These are phyloP conservation scores for Trichocomaceae sp. DNA, from an alignment of 2,329 filamentous ascomycete genomes.

Conservation along the genomic window DNA sequence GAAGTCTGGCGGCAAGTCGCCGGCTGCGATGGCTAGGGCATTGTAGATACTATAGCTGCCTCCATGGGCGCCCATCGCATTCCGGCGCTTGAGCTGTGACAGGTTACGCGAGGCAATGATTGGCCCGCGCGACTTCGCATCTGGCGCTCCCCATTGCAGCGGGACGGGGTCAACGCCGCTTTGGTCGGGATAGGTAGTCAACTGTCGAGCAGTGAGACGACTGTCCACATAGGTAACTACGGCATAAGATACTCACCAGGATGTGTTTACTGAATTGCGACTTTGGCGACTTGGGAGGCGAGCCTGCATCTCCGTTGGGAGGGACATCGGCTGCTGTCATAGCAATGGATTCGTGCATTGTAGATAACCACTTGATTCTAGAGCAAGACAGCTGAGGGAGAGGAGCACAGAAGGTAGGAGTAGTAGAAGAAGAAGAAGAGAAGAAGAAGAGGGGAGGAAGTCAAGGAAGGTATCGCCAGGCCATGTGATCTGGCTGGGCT, in stretches of 20 bases:
- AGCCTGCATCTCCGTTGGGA: background rate
- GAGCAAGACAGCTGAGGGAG: background rate
- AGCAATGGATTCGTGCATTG: constrained; percentile 11
- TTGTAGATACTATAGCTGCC: constrained; percentile 96
- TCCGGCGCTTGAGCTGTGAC: constrained; percentile 28
- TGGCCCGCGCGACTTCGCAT: constrained; percentile 70
- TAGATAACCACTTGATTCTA: too few relatives aligned
- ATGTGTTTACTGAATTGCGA: constrained; percentile 15
- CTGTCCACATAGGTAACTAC: background rate
- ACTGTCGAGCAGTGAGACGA: constrained; percentile 20
- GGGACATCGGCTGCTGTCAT: background rate
- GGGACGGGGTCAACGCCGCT: constrained; percentile 87
- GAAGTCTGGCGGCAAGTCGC: constrained; percentile 77
- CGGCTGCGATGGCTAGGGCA: constrained; percentile 83
- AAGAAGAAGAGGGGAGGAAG: background rate
- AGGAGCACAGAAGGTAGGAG: background rate
- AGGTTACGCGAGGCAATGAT: constrained; percentile 63
- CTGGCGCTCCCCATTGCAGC: constrained; percentile 77
- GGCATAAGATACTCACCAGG: constrained; percentile 7
- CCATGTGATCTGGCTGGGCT: constrained; percentile 6
- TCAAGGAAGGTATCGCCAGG: background rate
- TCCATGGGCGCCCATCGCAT: constrained; percentile 65
- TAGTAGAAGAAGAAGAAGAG: background rate
- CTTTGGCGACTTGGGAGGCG: constrained; percentile 7
- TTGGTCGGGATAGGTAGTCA: constrained; percentile 87